These are phyloP conservation scores for Metroxylon sagu DNA, from an alignment of 176 grass and related monocot species.

Conservation along the genomic window DNA sequence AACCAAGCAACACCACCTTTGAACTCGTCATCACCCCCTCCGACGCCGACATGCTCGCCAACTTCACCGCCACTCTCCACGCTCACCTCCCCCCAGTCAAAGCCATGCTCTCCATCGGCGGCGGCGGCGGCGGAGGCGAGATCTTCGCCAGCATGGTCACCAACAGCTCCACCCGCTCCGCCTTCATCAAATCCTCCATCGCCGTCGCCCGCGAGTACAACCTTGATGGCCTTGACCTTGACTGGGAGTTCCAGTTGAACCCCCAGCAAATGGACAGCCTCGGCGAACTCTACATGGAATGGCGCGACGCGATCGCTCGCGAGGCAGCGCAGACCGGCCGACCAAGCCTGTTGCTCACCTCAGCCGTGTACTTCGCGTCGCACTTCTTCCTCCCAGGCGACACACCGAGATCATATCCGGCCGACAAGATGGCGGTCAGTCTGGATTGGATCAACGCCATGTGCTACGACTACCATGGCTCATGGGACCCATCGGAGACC, in stretches of 20 bases:
- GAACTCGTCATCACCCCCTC: neutral
- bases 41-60: neutral
- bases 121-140: conserved; percentile 7
- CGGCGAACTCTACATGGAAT: neutral
- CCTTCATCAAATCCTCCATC: conserved; percentile 18
- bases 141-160: conserved; percentile 9
- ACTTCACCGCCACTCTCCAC: neutral
- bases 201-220: neutral
- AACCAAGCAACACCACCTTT: neutral
- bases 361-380: conserved; percentile 7
- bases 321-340: neutral
- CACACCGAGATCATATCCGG: neutral
- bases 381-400: neutral
- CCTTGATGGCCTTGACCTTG: conserved; percentile 14
- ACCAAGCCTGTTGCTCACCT: conserved; percentile 4
- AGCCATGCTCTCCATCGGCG: conserved; percentile 1
- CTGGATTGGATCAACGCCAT: conserved; percentile 19
- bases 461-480: conserved; percentile 14
- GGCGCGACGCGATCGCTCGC: neutral
- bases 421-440: neutral
- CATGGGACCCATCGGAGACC: conserved; percentile 6
- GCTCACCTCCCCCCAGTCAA: neutral
- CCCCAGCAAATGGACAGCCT: conserved; percentile 2
- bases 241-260: conserved; percentile 5
- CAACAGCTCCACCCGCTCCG: neutral